Evolutionary conservation across 83 land plant species (phyloP), one percentile per base, ranked within the genome.

Genomic region (Thuja plicata): DNA sequence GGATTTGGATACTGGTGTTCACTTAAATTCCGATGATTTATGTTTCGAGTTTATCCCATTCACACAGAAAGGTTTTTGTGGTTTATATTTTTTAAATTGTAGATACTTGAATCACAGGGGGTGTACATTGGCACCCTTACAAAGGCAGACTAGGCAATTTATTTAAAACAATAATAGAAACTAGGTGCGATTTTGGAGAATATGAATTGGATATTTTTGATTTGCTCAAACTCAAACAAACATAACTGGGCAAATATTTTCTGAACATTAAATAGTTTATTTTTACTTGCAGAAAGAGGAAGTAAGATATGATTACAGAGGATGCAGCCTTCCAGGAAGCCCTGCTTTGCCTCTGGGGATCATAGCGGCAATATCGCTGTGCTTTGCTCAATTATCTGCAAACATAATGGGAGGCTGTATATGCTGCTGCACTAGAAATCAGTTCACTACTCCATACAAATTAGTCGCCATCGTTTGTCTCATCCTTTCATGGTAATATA

Each of bases 271-370:
- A 66, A 8, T 66, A 24, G 73, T 66, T 66, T 79, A 16, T 4
- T 41, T 21, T 40, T 13, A 79, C 27, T 38, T 8, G 27, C 46
- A 79, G 46, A 41, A 15, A 17, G 43, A 19, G 2, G 83, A 40
- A 19, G 83, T 40, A 41, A 38, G 9, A 8, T 79, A 79, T 79
- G 83, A 40, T 7, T 8, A 79, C 27, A 41, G 46, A 19, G 83
- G 83, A 79, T 79, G 83, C 83, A 79, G 46, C 46, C 83, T 79
- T 3, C n/a, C 82, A 5, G 40, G 27, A 7, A 79, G 83, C 83
- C 83, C 83, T 40, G 83, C 82, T 12, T 21, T 79, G 82, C 27
- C 45, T 40, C 46, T 79, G 45, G 82, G 82, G 17, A 79, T 21
- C 82, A 19, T 41, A 21, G 82, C 45, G 40, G n/a, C 46, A 24